These are phyloP conservation scores for Diplodia mutila DNA, from an alignment of 2,329 filamentous ascomycete genomes.

Conservation along the genomic window DNA sequence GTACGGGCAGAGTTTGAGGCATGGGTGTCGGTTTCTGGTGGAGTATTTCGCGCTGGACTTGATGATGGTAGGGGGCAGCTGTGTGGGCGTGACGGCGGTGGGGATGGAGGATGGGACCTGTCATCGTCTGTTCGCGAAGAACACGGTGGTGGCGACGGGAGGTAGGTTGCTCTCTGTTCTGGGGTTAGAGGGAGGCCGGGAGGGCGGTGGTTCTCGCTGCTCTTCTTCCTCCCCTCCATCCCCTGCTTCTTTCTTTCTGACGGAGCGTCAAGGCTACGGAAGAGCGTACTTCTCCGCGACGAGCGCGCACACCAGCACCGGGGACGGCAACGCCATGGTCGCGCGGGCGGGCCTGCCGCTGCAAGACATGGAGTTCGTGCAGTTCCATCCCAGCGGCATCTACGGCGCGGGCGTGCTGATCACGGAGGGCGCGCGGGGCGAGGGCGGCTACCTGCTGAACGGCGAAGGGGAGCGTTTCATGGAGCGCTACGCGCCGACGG, in stretches of 20 bases:
- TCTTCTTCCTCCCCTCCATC: neutral
- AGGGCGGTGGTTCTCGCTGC: neutral
- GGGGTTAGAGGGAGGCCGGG: neutral
- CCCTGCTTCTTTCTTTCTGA: neutral
- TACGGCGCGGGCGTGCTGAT: constrained; percentile 57
- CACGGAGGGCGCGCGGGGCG: constrained; percentile 55
- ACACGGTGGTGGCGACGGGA: constrained; percentile 55
- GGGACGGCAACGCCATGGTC: constrained; percentile 56
- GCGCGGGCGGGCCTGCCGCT: constrained; percentile 53
- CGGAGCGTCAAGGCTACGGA: constrained; percentile 45
- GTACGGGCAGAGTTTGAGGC: constrained; percentile 54
- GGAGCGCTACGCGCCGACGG: constrained; percentile 57
- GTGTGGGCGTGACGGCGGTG: constrained; percentile 52
- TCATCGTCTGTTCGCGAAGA: constrained; percentile 53
- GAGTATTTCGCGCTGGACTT: constrained; percentile 56
- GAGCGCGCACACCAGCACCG: constrained; percentile 54
- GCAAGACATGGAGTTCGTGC: constrained; percentile 57
- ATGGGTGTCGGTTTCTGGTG: constrained; percentile 55
- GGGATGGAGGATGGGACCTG: constrained; percentile 56
- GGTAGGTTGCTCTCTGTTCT: constrained; percentile 31
- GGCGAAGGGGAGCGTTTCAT: constrained; percentile 55
- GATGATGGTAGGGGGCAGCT: constrained; percentile 54
- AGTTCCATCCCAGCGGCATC: constrained; percentile 56
- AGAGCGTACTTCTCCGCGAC: constrained; percentile 56
- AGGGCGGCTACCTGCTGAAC: constrained; percentile 57